phyloP scores from a whole-genome alignment of 1,284 basidiomycete species.

The Ustilago hordei region DNA sequence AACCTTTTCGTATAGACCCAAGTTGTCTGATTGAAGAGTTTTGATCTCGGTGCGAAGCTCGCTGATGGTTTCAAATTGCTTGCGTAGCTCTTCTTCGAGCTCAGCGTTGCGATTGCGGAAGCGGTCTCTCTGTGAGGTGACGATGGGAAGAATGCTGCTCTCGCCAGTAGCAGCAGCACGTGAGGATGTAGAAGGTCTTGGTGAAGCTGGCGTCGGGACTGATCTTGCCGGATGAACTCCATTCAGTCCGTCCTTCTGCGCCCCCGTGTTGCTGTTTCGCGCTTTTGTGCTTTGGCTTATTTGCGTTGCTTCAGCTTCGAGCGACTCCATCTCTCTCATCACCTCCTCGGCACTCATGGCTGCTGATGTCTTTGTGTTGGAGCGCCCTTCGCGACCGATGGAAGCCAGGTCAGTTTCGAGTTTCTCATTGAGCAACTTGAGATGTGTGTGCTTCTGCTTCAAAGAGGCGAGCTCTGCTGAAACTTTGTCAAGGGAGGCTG shows the following conservation, averaged over 20 bases:
- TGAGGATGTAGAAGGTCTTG: constrained; percentile 18
- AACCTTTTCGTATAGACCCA: constrained; percentile 66
- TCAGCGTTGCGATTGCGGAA: constrained; percentile 96
- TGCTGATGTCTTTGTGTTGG: constrained; percentile 11
- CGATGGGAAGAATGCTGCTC: constrained; percentile 74
- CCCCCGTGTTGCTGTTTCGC: not conserved
- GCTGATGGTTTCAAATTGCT: constrained; percentile 91
- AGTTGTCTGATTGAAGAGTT: constrained; percentile 62
- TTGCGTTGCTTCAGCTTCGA: constrained; percentile 32
- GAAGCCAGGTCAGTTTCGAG: constrained; percentile 87
- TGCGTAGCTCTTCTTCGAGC: constrained; percentile 94
- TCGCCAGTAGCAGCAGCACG: constrained; percentile 12
- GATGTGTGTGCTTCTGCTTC: constrained; percentile 79
- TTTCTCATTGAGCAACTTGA: constrained; percentile 83
- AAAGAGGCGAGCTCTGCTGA: constrained; percentile 76
- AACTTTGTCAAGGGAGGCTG: constrained; percentile 55
- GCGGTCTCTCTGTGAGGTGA: constrained; percentile 93
- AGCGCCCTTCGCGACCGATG: constrained; percentile 17
- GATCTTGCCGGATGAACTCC: constrained; percentile 13
- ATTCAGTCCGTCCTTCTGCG: constrained; percentile 8
- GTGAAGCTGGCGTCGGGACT: not conserved
- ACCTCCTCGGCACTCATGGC: constrained; percentile 39
- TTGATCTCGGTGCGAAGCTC: constrained; percentile 72
- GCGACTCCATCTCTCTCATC: constrained; percentile 42
- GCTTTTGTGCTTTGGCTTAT: constrained; percentile 2